Percentiles rank a stretch among this genome's conserved stretches.
phyloP scores from a whole-genome alignment of 768 basidiomycete genomes.

The Podaxis sp. region DNA sequence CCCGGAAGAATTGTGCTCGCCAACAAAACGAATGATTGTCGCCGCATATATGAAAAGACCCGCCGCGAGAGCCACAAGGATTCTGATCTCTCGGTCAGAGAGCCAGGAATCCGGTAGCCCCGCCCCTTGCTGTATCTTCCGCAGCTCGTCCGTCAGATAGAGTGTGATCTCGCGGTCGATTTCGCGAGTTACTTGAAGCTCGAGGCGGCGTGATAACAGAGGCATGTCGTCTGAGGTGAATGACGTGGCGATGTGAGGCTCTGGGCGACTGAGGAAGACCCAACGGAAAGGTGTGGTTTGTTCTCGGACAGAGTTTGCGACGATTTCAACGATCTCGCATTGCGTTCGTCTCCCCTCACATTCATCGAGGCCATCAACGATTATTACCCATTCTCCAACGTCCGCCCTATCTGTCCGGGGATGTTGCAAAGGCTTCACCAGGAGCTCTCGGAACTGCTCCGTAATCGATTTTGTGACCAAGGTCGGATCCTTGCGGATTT shows the following conservation, averaged over 20 bases:
- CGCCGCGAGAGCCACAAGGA: conserved; percentile 4
- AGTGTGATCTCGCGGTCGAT: conserved; percentile 12
- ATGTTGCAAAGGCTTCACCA: background rate
- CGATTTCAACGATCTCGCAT: background rate
- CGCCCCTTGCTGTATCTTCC: background rate
- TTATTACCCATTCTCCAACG: background rate
- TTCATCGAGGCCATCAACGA: conserved; percentile 19
- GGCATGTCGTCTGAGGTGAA: background rate
- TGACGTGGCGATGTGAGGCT: conserved; percentile 4
- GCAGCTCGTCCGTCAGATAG: conserved; percentile 12
- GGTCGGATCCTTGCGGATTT: background rate
- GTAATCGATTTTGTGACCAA: background rate
- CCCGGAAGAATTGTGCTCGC: conserved; percentile 5
- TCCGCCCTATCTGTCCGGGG: background rate
- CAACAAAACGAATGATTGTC: conserved; percentile 13
- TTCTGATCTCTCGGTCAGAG: background rate
- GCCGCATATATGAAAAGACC: conserved; percentile 9
- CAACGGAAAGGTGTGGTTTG: background rate
- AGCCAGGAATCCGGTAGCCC: conserved; percentile 12
- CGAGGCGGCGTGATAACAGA: background rate
- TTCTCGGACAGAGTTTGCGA: background rate
- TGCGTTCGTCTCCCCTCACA: background rate
- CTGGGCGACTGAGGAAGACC: background rate
- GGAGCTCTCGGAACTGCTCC: background rate
- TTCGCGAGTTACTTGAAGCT: conserved; percentile 12